phyloP scores from a whole-genome alignment of 2,329 filamentous ascomycete species.

The Sphaceloma murrayae region DNA sequence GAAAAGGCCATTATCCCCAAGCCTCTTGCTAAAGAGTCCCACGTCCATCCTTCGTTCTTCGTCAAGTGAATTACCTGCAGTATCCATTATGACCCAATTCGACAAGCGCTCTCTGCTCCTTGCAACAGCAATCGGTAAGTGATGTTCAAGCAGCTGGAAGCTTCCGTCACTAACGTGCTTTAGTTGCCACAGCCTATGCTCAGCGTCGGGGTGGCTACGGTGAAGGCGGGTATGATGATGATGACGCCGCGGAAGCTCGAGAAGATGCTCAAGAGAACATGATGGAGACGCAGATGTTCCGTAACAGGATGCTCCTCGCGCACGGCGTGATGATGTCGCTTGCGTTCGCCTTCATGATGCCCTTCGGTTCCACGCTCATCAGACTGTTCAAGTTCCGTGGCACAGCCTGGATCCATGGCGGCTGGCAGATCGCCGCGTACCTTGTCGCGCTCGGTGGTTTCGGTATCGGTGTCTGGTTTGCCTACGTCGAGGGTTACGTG shows the following conservation, averaged over 20 bases:
- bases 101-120: conserved; percentile 5
- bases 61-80: too few species aligned
- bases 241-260: background rate
- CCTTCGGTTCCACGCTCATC: conserved; percentile 29
- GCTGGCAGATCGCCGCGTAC: conserved; percentile 31
- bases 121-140: background rate
- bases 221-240: background rate
- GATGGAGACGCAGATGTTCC: background rate
- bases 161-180: background rate
- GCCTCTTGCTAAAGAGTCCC: too few species aligned
- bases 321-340: conserved; percentile 29
- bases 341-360: conserved; percentile 29
- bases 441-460: conserved; percentile 31
- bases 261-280: conserved; percentile 4
- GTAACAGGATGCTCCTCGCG: conserved; percentile 14
- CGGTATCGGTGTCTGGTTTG: conserved; percentile 34
- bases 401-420: conserved; percentile 33
- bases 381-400: conserved; percentile 28
- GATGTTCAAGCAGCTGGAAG: background rate
- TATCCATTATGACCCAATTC: background rate
- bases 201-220: conserved; percentile 2
- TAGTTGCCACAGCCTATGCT: conserved; percentile 7
- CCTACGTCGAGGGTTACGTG: conserved; percentile 30
- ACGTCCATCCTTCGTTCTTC: background rate
- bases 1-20: too few species aligned